Base-by-base conservation (phyloP, 257 asterid genomes). In the Asclepias syriaca region DNA sequence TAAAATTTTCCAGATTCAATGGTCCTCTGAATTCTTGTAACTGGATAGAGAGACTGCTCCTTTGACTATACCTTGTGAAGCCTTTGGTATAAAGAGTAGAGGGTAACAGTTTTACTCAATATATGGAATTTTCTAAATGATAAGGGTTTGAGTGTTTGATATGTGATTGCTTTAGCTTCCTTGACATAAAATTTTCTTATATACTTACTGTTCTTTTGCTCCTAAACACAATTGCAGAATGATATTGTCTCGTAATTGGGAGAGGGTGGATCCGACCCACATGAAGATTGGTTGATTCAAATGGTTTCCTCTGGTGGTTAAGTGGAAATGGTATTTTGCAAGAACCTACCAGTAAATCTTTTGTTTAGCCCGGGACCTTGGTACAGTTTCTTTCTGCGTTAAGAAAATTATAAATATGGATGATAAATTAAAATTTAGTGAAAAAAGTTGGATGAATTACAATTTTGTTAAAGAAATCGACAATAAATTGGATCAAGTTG, bases 51-150 rank as follows among this genome's bases (percentile, higher is more conserved):
- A 34, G 49, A 34, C n/a, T 6, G 51, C 69, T 29, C 11, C 59
- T 45, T 45, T 3, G 53, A 43, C 65, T 69, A 69, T 61, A 69
- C 45, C 46, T 15, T 69, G 50, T 74, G 57, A 75, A 66, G 65
- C 78, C 74, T 72, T 50, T 43, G 70, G 46, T 66, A 56, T 14
- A 69, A 54, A 60, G 50, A 45, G 51, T 69, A 21, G 60, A 19
- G 32, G 59, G 45, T 34, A 24, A 11, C 53, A 56, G 16, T 53
- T 61, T n/a, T 72, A 27, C 7, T 59, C 13, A 16, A 58, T 58
- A 0, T 29, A 1, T 19, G 16, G 48, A 61, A 56, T 11, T 12
- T 58, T n/a, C 63, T 40, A 10, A 37, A 9, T 21, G 50, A n/a
- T 65, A 2, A n/a, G 39, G 53, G 58, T 37, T 7, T 19, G 22